Evolutionary conservation across 2,329 filamentous ascomycete genomes (phyloP).

Genomic region (Phaeosphaeriaceae sp.): DNA sequence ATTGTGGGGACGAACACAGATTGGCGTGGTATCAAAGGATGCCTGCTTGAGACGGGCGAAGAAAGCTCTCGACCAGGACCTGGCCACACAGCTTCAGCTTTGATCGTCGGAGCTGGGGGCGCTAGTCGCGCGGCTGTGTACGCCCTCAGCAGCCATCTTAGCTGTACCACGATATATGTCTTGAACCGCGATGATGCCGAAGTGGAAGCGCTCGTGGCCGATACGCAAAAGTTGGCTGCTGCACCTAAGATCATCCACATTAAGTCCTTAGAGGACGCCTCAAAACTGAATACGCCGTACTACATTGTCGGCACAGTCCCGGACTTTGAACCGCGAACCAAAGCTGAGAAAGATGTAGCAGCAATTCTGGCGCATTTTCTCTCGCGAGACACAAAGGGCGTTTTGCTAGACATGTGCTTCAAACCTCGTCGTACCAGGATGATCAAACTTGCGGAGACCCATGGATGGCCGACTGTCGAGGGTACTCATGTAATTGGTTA

Average conservation of each 20-base stretch:
- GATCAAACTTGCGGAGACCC: slow-evolving; percentile 7
- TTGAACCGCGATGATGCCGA: slow-evolving; percentile 10
- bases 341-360: slow-evolving; percentile 6
- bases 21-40: slow-evolving; percentile 10
- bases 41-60: slow-evolving; percentile 8
- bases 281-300: slow-evolving; percentile 5
- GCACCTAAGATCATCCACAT: slow-evolving; percentile 1
- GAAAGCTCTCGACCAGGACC: slow-evolving; percentile 3
- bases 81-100: slow-evolving; percentile 1
- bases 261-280: slow-evolving; percentile 2
- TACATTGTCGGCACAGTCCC: slow-evolving; percentile 5
- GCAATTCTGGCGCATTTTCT: slow-evolving; percentile 5
- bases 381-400: slow-evolving; percentile 3
- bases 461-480: slow-evolving; percentile 8
- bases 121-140: slow-evolving; percentile 11
- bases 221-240: slow-evolving; percentile 2
- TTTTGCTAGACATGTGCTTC: slow-evolving; percentile 13
- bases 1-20: slow-evolving; percentile 11
- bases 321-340: slow-evolving; percentile 7
- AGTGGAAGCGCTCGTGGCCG: slow-evolving; percentile 3
- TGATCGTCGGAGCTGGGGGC: slow-evolving; percentile 12
- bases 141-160: slow-evolving; percentile 9
- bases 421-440: slow-evolving; percentile 10
- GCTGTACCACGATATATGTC: slow-evolving; percentile 9
- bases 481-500: slow-evolving; percentile 11